Base-by-base conservation (phyloP, 495 filamentous ascomycete species). In the Penicillium longicatenatum region DNA sequence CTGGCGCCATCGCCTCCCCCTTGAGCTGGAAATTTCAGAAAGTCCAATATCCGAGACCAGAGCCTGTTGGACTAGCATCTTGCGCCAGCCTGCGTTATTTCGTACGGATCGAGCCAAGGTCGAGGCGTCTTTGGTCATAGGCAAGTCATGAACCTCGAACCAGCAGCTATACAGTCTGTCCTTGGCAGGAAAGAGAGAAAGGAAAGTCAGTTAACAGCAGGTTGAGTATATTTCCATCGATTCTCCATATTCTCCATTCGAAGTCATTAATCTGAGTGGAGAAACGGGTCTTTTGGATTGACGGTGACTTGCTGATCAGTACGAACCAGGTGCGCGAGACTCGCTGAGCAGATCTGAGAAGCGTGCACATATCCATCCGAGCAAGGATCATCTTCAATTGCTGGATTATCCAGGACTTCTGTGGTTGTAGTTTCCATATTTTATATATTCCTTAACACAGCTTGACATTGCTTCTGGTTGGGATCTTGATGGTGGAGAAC, bases 31-130 rank as follows among this genome's bases (percentile, higher is more conserved):
- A n/a, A n/a, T n/a, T n/a, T n/a, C n/a, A n/a, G n/a, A n/a, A 16
- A 58, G 9, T 41, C 57, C 57, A 49, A 59, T 54, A 30, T 24
- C 37, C 7, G 35, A 55, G 20, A 20, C 35, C 16, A 62, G 65
- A 55, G 65, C 61, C 41, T 67, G 65, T 24, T 57, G 65, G 41
- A 67, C 50, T 12, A 67, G 56, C 59, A 67, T 67, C 19, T 49
- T 55, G 7, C 31, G 33, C 65, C 65, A 67, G 26, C 51, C 61
- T 17, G 62, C 62, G 16, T 45, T 51, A n/a, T 56, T 46, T 22
- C 54, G 62, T 19, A 37, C 1, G 29, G 37, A 37, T 3, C 29
- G 12, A 20, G 48, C 48, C 29, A 51, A 6, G 26, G 5, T 19
- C 20, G 35, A 58, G 26, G 29, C 45, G 54, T n/a, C 41, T 44